Base-by-base conservation (phyloP, 352 stramenopile genomes). In the Aphanomyces cochlioides region DNA sequence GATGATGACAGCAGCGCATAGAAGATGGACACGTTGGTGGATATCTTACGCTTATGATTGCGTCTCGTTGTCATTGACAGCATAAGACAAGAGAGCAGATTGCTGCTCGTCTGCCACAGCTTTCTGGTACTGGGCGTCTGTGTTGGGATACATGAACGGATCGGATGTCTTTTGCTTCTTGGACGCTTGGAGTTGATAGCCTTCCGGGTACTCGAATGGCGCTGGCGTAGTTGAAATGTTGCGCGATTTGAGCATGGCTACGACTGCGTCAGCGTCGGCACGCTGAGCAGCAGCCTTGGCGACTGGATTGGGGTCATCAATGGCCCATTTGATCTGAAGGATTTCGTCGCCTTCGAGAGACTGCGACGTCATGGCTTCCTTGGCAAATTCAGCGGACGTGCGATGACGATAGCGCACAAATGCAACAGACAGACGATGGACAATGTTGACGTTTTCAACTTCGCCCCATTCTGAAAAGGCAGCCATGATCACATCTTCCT, bases 391-490 rank as follows among this genome's bases (percentile, higher is more conserved):
- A 57, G 79, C 92, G 72, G 76, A 93, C 38, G 80, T 88, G 40
- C 85, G 82, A 67, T 92, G 82, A 54, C 87, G 84, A 67, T 83
- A 97, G 34, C 93, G 76, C 47, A 98, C 88, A 64, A 98, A 98
- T 54, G 82, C 82, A 72, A 97, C 97, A 17, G 83, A 89, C 63
- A 97, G 79, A n/a, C 93, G 79, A 57, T 92, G 82, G 61, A 98
- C 93, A 21, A 98, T 84, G 79, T 98, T 98, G 64, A 98, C 83
- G 69, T 88, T 92, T 75, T 98, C 93, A 7, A 98, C 84, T 75
- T 98, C 93, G 17, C 93, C 93, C 85, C 87, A 98, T 74, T 98
- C 93, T 3, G 81, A 79, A 77, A 98, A 98, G 66, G 97, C 90
- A 63, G 89, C 84, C 74, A 77, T 81, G 7, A 98, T 72, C 5